Percentiles rank a stretch among this genome's conserved stretches.
Evolutionary conservation across 225 moss, liverwort and hornwort species (phyloP).

Genomic region (Thuidium tamariscinum): DNA sequence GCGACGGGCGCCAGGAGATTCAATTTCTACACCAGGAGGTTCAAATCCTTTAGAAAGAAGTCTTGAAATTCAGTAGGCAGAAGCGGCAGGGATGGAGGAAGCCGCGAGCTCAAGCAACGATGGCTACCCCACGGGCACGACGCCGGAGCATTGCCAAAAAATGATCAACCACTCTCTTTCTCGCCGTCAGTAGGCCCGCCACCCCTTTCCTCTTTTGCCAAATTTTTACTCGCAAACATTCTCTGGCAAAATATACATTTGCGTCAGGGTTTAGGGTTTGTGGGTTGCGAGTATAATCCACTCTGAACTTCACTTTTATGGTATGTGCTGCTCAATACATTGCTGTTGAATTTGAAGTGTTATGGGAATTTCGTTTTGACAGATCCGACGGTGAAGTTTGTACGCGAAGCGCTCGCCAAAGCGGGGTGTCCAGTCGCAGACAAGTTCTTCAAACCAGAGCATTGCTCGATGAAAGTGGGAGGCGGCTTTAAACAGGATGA

Average conservation of each 20-base stretch:
- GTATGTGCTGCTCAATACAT: background rate
- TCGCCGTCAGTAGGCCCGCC: constrained; percentile 18
- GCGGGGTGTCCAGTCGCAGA: constrained; percentile 65
- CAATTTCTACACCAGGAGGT: background rate
- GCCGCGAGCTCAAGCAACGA: background rate
- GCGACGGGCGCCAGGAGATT: background rate
- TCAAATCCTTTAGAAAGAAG: background rate
- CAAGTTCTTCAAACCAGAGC: constrained; percentile 72
- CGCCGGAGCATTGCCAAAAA: constrained; percentile 23
- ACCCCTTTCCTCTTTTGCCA: background rate
- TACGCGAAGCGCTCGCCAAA: constrained; percentile 70
- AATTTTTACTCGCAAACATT: background rate
- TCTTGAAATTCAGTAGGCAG: background rate
- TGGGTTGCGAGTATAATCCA: background rate
- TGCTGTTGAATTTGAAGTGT: background rate
- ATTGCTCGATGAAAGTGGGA: constrained; percentile 68
- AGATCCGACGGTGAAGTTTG: constrained; percentile 83
- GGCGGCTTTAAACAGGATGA: constrained; percentile 85
- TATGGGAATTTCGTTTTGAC: background rate
- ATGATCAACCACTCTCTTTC: constrained; percentile 29
- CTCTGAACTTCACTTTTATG: background rate
- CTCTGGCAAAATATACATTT: background rate
- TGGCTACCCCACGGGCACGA: constrained; percentile 8
- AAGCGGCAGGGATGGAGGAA: constrained; percentile 8
- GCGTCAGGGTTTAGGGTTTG: background rate